phyloP scores from a whole-genome alignment of 2,329 filamentous ascomycete species.

The Zymoseptoria brevis region DNA sequence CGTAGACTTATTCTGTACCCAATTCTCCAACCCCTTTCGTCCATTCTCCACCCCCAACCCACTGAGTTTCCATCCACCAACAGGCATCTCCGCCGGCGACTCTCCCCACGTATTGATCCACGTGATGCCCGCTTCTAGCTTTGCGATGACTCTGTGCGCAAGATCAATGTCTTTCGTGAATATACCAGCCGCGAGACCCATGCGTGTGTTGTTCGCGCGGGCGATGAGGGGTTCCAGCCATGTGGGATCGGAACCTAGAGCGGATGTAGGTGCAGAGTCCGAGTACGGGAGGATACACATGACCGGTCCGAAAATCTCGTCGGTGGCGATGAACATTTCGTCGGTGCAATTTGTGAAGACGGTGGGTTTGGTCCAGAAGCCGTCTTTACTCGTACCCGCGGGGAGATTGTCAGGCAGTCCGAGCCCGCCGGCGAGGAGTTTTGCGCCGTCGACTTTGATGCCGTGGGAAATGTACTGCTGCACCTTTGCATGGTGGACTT shows the following conservation, averaged over 20 bases:
- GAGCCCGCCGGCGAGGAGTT: constrained; percentile 62
- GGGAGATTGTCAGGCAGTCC: constrained; percentile 46
- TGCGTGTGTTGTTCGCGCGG: constrained; percentile 67
- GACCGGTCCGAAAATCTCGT: constrained; percentile 86
- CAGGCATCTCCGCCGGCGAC: constrained; percentile 82
- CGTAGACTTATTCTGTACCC: constrained; percentile 81
- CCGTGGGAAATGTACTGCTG: constrained; percentile 68
- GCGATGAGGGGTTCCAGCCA: constrained; percentile 60
- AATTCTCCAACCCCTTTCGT: constrained; percentile 66
- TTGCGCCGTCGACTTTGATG: constrained; percentile 63
- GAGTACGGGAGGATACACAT: constrained; percentile 73
- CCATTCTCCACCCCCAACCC: constrained; percentile 85
- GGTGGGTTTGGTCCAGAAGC: constrained; percentile 80
- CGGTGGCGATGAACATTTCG: constrained; percentile 66
- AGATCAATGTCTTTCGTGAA: constrained; percentile 68
- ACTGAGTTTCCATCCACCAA: constrained; percentile 87
- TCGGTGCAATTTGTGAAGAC: constrained; percentile 82
- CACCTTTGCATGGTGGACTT: constrained; percentile 69
- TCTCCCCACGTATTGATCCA: constrained; percentile 96
- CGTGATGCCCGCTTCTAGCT: constrained; percentile 75
- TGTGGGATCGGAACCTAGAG: too few relatives aligned
- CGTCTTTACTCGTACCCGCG: constrained; percentile 41
- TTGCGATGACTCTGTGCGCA: constrained; percentile 63
- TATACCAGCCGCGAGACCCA: constrained; percentile 77
- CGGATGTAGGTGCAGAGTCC: too few relatives aligned